These are phyloP conservation scores for Rostrohypoxylon terebratum DNA, from an alignment of 495 filamentous ascomycete species.

Conservation along the genomic window DNA sequence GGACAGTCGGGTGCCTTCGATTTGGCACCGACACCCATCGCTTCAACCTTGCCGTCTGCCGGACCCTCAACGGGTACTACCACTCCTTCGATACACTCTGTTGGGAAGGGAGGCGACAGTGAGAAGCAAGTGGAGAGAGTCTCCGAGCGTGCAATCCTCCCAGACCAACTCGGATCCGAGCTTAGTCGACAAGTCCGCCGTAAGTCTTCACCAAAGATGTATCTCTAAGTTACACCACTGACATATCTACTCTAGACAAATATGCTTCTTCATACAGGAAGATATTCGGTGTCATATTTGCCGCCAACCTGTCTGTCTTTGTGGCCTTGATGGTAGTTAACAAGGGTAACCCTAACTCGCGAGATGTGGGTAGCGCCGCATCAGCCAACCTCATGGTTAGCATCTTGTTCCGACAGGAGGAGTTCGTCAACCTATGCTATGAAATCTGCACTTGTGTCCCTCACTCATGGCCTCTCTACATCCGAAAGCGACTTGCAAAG, in stretches of 20 bases:
- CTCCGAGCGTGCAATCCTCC: slow-evolving; percentile 40
- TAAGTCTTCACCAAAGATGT: slow-evolving; percentile 21
- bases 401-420: slow-evolving; percentile 76
- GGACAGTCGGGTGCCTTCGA: slow-evolving; percentile 34
- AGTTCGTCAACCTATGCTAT: slow-evolving; percentile 80
- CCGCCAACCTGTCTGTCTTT: slow-evolving; percentile 44
- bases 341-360: slow-evolving; percentile 45
- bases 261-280: slow-evolving; percentile 51
- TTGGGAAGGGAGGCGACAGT: slow-evolving; percentile 29
- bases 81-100: slow-evolving; percentile 43
- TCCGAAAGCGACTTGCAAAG: slow-evolving; percentile 75
- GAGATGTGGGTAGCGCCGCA: slow-evolving; percentile 54
- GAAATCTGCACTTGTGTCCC: slow-evolving; percentile 67
- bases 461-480: slow-evolving; percentile 67
- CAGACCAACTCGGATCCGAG: slow-evolving; percentile 43
- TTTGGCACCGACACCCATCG: slow-evolving; percentile 33
- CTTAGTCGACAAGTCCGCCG: slow-evolving; percentile 46
- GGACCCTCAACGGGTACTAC: slow-evolving; percentile 43
- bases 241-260: slow-evolving; percentile 40
- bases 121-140: slow-evolving; percentile 44
- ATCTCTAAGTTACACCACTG: slow-evolving; percentile 15
- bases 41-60: slow-evolving; percentile 24
- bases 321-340: slow-evolving; percentile 35
- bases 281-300: slow-evolving; percentile 47
- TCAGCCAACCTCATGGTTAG: slow-evolving; percentile 62